phyloP scores from a whole-genome alignment of 495 filamentous ascomycete species.

The Ramalina peruviana region DNA sequence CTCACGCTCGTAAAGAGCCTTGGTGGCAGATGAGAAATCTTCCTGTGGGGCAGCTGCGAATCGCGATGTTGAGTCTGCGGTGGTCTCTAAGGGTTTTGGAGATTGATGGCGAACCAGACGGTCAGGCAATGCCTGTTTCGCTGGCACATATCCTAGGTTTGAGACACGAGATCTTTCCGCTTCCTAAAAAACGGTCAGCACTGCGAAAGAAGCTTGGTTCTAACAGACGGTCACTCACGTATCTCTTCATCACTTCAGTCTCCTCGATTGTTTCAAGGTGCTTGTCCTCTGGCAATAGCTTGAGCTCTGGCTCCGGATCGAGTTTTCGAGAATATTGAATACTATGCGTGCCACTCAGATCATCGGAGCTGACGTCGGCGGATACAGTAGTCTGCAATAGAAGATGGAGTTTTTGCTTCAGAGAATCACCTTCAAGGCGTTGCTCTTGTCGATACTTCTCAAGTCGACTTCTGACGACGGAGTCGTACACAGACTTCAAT shows the following conservation, averaged over 20 bases:
- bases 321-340: slow-evolving; percentile 19
- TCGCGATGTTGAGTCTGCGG: slow-evolving; percentile 34
- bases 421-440: slow-evolving; percentile 50
- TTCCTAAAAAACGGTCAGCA: slow-evolving; percentile 22
- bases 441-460: slow-evolving; percentile 53
- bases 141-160: slow-evolving; percentile 57
- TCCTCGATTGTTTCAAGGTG: slow-evolving; percentile 48
- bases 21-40: slow-evolving; percentile 84
- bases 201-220: slow-evolving; percentile 5
- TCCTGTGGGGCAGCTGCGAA: slow-evolving; percentile 66
- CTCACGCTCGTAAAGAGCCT: slow-evolving; percentile 82
- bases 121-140: slow-evolving; percentile 37
- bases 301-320: slow-evolving; percentile 61
- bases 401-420: slow-evolving; percentile 40
- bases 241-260: slow-evolving; percentile 41
- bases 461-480: slow-evolving; percentile 61
- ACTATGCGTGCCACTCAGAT: not conserved
- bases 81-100: slow-evolving; percentile 19
- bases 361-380: not conserved
- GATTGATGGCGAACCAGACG: slow-evolving; percentile 28
- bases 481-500: slow-evolving; percentile 65
- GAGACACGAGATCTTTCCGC: slow-evolving; percentile 49
- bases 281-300: slow-evolving; percentile 56
- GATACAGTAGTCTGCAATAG: slow-evolving; percentile 10
- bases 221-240: slow-evolving; percentile 27